Conservation (phyloP, 1,139 yeast genomes). For the Nakaseomyces bracarensis region DNA sequence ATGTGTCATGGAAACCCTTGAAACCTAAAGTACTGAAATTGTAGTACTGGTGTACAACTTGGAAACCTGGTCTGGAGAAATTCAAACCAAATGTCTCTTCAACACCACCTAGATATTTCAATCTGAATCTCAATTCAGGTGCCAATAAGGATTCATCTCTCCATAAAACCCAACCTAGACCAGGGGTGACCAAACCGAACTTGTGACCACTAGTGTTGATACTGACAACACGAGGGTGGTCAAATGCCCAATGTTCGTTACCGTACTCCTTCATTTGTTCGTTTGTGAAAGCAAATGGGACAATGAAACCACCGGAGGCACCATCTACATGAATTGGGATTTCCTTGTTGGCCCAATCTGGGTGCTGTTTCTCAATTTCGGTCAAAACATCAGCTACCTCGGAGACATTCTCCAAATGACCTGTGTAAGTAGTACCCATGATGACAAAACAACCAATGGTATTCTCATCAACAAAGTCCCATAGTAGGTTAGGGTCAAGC, state of each 20-base stretch:
- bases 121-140: constrained; percentile 60
- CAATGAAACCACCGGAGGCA: constrained; percentile 84
- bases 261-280: constrained; percentile 30
- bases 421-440: constrained; percentile 87
- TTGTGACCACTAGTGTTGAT: constrained; percentile 94
- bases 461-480: constrained; percentile 70
- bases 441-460: constrained; percentile 89
- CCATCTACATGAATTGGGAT: constrained; percentile 87
- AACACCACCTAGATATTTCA: constrained; percentile 80
- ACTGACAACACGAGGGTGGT: constrained; percentile 64
- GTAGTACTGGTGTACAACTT: constrained; percentile 80
- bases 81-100: constrained; percentile 83
- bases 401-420: constrained; percentile 76
- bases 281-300: constrained; percentile 72
- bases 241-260: constrained; percentile 63
- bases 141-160: constrained; percentile 59
- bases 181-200: constrained; percentile 83
- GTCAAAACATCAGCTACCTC: constrained; percentile 54
- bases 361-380: constrained; percentile 43
- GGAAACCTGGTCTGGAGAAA: constrained; percentile 90
- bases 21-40: constrained; percentile 64
- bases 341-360: constrained; percentile 46
- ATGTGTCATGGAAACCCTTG: constrained; percentile 59
- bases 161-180: constrained; percentile 91
- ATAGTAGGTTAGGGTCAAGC: constrained; percentile 52